Base-by-base conservation (phyloP, 305 asterid species). In the Fraxinus albicans region DNA sequence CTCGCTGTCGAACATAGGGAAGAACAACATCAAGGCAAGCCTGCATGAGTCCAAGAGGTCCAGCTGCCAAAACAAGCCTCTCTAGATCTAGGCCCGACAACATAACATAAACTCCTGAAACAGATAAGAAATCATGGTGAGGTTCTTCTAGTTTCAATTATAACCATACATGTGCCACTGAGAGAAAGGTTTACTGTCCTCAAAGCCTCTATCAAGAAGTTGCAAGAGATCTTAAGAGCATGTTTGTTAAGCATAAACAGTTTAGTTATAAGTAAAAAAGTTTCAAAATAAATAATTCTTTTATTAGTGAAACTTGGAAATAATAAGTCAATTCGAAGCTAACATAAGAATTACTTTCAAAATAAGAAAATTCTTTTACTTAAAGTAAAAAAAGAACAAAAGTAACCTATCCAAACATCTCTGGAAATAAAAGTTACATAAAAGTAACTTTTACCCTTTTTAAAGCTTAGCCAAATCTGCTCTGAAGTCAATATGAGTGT, bases 51-150 rank as follows among this genome's bases (percentile, higher is more conserved):
- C 99, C 99, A 81, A 97, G 88, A 67, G 99, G 99, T 53, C 98
- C 98, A 23, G 93, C 94, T 70, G 99, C 94, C 88, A 95, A 90
- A 83, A 95, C 99, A 31, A 97, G 97, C 85, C 99, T 97, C 91
- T 97, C 98, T 80, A 97, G 87, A 87, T 97, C 99, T 78, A 97
- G 89, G 78, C 99, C 99, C 79, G 98, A 97, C 98, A 97, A 91
- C 99, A 97, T 90, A 73, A 97, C 98, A 88, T 97, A 97, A 84
- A 94, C 98, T 84, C 99, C 99, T 97, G 93, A 79, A 80, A 80
- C 86, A 88, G 81, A 86, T 82, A 73, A 38, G 63, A 83, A n/a
- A 34, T 25, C 84, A 80, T 73, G 76, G 63, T 82, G 79, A 84
- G 67, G 78, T 17, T 58, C 76, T 79, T 70, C 75, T 33, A 72